These are phyloP conservation scores for Hippophae rhamnoides DNA, from an alignment of 306 rosid genomes.

Conservation along the genomic window DNA sequence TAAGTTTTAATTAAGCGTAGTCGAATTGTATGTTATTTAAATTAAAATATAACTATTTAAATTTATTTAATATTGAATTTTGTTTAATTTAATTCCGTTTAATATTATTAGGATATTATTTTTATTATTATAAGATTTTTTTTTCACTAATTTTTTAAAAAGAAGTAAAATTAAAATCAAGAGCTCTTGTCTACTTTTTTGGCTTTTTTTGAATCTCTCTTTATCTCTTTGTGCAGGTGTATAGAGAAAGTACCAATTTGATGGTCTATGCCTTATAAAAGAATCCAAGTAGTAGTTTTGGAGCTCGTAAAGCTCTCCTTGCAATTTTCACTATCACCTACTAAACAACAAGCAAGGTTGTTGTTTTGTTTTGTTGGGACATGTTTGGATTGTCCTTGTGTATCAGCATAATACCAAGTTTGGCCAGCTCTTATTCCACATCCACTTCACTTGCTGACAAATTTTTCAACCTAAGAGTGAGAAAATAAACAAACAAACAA, in stretches of 20 bases:
- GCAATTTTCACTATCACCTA: constrained; percentile 31
- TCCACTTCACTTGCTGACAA: constrained; percentile 32
- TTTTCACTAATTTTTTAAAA: too few relatives aligned
- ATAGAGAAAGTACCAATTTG: constrained; percentile 23
- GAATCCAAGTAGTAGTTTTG: constrained; percentile 29
- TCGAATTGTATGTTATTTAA: too few relatives aligned
- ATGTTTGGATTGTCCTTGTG: constrained; percentile 28
- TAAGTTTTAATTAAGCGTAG: too few relatives aligned
- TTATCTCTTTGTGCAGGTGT: constrained; percentile 17
- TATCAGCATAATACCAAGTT: constrained; percentile 15
- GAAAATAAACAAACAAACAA: constrained; percentile 12
- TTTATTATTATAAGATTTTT: too few relatives aligned
- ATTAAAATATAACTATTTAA: too few relatives aligned
- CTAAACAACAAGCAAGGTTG: constrained; percentile 28
- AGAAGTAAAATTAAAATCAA: background rate
- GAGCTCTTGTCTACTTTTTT: constrained; percentile 12
- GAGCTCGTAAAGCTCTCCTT: constrained; percentile 17
- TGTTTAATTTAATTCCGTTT: too few relatives aligned
- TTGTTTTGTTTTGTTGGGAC: constrained; percentile 36
- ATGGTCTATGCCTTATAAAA: constrained; percentile 14
- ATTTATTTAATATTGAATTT: too few relatives aligned
- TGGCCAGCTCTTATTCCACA: constrained; percentile 44
- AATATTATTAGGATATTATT: too few relatives aligned
- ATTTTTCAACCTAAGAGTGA: constrained; percentile 11
- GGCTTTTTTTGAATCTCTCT: constrained; percentile 3